Evolutionary conservation across 1,284 basidiomycete species (phyloP).

Genomic region (Tilletia horrida): DNA sequence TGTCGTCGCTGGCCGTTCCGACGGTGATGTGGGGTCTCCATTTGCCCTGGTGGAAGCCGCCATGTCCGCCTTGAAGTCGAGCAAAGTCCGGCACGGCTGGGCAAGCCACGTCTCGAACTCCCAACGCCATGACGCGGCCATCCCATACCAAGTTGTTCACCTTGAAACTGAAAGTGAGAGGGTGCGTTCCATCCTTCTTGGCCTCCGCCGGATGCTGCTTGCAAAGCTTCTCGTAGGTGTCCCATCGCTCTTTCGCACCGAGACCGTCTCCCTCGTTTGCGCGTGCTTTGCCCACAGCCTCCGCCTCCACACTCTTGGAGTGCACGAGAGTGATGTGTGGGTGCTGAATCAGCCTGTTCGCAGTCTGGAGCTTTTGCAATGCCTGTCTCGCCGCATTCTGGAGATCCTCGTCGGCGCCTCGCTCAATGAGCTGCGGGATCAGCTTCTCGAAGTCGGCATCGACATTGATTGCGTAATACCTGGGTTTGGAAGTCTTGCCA

Average conservation of each 20-base stretch:
- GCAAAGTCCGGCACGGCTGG: slow-evolving; percentile 18
- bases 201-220: not conserved
- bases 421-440: slow-evolving; percentile 21
- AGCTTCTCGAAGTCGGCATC: slow-evolving; percentile 28
- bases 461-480: slow-evolving; percentile 44
- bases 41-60: slow-evolving; percentile 32
- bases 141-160: slow-evolving; percentile 68
- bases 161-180: slow-evolving; percentile 65
- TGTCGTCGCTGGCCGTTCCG: slow-evolving; percentile 64
- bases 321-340: slow-evolving; percentile 90
- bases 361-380: slow-evolving; percentile 39
- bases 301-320: slow-evolving; percentile 22
- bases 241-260: slow-evolving; percentile 49
- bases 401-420: not conserved
- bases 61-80: not conserved
- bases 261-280: slow-evolving; percentile 32
- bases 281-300: not conserved
- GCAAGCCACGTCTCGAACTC: slow-evolving; percentile 16
- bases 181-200: slow-evolving; percentile 30
- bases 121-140: slow-evolving; percentile 69
- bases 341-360: slow-evolving; percentile 60
- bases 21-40: slow-evolving; percentile 76
- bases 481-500: slow-evolving; percentile 10
- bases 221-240: slow-evolving; percentile 19
- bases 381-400: slow-evolving; percentile 16